Evolutionary conservation across 306 rosid genomes (phyloP).

Genomic region (Amphicarpaea edgeworthii): DNA sequence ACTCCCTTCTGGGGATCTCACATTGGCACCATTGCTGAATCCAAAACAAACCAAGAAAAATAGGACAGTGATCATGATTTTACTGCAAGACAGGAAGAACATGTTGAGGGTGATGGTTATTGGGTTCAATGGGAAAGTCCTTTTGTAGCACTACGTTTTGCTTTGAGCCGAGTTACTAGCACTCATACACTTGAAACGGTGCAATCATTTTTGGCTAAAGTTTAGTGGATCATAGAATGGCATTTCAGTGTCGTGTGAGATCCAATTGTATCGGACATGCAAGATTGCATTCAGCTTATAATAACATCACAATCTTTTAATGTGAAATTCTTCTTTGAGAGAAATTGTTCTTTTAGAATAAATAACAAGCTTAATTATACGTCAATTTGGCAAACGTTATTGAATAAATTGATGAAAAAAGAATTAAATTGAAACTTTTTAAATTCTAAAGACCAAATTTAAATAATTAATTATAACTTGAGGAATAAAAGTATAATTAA

Average conservation of each 20-base stretch:
- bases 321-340: neutral
- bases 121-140: neutral
- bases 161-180: constrained; percentile 18
- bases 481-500: too few relatives aligned
- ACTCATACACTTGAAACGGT: constrained; percentile 50
- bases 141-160: constrained; percentile 44
- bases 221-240: constrained; percentile 6
- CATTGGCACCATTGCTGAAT: constrained; percentile 38
- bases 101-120: constrained; percentile 32
- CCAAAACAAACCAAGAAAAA: constrained; percentile 42
- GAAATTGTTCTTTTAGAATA: too few relatives aligned
- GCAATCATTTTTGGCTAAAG: constrained; percentile 38
- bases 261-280: constrained; percentile 35
- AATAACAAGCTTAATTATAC: too few relatives aligned
- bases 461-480: too few relatives aligned
- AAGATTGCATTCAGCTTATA: constrained; percentile 30
- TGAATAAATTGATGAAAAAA: too few relatives aligned
- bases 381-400: too few relatives aligned
- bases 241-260: neutral
- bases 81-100: constrained; percentile 7
- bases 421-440: too few relatives aligned
- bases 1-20: constrained; percentile 10
- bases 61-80: constrained; percentile 33
- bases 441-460: too few relatives aligned
- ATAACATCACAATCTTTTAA: constrained; percentile 22